phyloP scores from a whole-genome alignment of 2,329 filamentous ascomycete genomes.

The Scolecobasidium constrictum region DNA sequence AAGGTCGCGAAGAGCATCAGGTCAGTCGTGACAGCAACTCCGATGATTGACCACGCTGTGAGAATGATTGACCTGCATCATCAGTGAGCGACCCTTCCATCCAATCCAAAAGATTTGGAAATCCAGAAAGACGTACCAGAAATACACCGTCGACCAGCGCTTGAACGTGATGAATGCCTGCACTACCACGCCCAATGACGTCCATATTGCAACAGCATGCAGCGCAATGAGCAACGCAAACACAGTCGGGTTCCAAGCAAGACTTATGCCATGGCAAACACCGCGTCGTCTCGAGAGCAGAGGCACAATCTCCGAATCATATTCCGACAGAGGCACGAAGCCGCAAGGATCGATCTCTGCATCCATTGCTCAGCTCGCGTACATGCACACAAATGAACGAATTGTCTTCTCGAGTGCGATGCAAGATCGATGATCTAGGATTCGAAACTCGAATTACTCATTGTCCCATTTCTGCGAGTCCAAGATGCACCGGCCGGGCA shows the following conservation, averaged over 20 bases:
- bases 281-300: neutral
- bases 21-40: neutral
- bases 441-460: no score
- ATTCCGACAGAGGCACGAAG: neutral
- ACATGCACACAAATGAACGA: no score
- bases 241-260: neutral
- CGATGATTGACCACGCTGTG: neutral
- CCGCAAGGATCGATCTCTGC: neutral
- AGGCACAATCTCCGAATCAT: neutral
- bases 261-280: neutral
- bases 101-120: no score
- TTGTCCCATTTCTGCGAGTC: no score
- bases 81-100: no score
- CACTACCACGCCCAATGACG: neutral
- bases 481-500: no score
- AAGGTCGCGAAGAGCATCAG: neutral
- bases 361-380: no score
- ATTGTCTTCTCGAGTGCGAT: no score
- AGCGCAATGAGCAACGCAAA: neutral
- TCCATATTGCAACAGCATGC: neutral
- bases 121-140: no score
- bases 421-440: no score
- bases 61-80: conserved; percentile 4
- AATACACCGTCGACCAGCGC: neutral
- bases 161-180: neutral